phyloP scores from a whole-genome alignment of 1,284 basidiomycete genomes.

The Boletus hoseneyae region DNA sequence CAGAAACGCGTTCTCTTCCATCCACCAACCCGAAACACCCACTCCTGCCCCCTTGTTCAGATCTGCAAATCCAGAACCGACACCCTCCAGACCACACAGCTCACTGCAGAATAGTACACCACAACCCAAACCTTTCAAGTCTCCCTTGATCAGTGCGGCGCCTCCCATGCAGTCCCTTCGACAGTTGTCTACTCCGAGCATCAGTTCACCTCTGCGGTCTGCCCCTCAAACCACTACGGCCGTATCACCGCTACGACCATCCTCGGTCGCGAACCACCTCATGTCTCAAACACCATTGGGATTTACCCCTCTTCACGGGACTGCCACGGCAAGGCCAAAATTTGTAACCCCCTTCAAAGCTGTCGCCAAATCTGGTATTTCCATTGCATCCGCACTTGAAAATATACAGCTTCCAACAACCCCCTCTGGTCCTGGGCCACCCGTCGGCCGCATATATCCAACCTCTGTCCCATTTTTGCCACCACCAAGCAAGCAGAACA shows the following conservation, averaged over 20 bases:
- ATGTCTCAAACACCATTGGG: slow-evolving; percentile 26
- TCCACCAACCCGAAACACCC: slow-evolving; percentile 36
- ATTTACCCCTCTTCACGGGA: slow-evolving; percentile 31
- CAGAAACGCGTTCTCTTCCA: slow-evolving; percentile 32
- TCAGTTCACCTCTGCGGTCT: slow-evolving; percentile 35
- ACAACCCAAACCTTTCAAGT: slow-evolving; percentile 52
- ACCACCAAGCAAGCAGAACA: slow-evolving; percentile 12
- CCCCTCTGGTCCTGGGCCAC: neutral
- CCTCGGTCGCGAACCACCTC: slow-evolving; percentile 14
- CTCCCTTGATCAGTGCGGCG: slow-evolving; percentile 41
- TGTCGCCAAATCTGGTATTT: slow-evolving; percentile 38
- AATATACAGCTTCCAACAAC: neutral
- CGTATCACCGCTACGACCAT: slow-evolving; percentile 23
- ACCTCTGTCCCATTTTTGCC: slow-evolving; percentile 10
- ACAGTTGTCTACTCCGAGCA: slow-evolving; percentile 7
- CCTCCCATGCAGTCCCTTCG: neutral
- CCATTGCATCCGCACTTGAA: neutral
- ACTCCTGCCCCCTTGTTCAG: slow-evolving; percentile 6
- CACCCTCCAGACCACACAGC: neutral
- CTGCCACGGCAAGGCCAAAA: slow-evolving; percentile 34
- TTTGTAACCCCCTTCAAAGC: slow-evolving; percentile 74
- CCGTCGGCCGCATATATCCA: slow-evolving; percentile 25
- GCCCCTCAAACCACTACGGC: neutral
- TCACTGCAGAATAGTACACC: slow-evolving; percentile 21
- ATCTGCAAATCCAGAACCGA: slow-evolving; percentile 5